phyloP scores from a whole-genome alignment of 441 rosid genomes.

The Pelargonium hybrid region DNA sequence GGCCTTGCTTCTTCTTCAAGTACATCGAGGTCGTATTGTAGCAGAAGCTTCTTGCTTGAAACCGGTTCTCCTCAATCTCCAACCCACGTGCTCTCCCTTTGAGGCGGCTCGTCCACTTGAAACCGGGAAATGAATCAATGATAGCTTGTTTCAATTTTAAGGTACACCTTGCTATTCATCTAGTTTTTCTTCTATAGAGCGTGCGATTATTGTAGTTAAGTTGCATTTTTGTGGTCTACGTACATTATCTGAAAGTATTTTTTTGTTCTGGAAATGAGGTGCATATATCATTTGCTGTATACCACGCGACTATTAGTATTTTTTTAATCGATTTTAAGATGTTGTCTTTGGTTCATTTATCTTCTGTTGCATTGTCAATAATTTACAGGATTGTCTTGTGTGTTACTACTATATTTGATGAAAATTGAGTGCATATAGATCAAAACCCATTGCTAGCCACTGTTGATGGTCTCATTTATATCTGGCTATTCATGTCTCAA shows the following conservation, averaged over 20 bases:
- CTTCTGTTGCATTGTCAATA: not conserved
- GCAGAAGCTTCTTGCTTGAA: slow-evolving; percentile 77
- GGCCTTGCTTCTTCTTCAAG: slow-evolving; percentile 83
- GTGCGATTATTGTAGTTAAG: not conserved
- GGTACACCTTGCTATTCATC: not conserved
- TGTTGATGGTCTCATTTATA: too few species aligned
- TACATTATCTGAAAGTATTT: too few species aligned
- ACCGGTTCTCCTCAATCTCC: slow-evolving; percentile 85
- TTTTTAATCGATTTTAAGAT: not conserved
- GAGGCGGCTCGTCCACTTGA: slow-evolving; percentile 23
- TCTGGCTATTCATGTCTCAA: too few species aligned
- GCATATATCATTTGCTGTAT: not conserved
- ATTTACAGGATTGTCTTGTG: not conserved
- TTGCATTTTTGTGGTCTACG: not conserved
- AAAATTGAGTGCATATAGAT: too few species aligned
- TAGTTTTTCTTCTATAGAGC: not conserved
- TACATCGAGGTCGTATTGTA: slow-evolving; percentile 82
- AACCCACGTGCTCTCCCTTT: slow-evolving; percentile 39
- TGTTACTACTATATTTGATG: not conserved
- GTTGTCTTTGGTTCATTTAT: not conserved
- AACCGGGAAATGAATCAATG: too few species aligned
- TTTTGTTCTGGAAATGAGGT: not conserved
- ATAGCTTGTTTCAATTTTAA: not conserved
- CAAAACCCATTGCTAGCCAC: too few species aligned
- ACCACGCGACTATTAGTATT: not conserved